Evolutionary conservation across 495 filamentous ascomycete species (phyloP).

Genomic region (Penicillium taxi): DNA sequence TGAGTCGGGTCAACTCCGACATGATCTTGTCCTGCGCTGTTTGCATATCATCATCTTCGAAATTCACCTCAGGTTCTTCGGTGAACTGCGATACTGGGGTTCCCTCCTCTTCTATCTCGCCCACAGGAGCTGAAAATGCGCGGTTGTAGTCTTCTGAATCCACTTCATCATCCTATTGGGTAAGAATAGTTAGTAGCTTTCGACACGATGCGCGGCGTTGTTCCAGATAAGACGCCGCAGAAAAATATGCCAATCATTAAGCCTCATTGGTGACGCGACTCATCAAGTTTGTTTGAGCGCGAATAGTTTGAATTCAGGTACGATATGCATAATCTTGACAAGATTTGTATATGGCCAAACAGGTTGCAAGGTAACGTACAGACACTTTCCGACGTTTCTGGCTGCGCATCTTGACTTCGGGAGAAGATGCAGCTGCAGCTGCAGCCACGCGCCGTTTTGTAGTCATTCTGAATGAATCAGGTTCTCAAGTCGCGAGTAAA

Average conservation of each 20-base stretch:
- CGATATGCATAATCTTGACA: too few species aligned
- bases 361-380: slow-evolving; percentile 37
- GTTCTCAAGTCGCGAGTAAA: not conserved
- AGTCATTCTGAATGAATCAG: slow-evolving; percentile 42
- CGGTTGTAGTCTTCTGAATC: slow-evolving; percentile 24
- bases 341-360: too few species aligned
- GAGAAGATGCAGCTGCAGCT: slow-evolving; percentile 25
- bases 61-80: slow-evolving; percentile 44
- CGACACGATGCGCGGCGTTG: not conserved
- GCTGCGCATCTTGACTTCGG: slow-evolving; percentile 37
- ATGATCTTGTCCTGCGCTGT: slow-evolving; percentile 77
- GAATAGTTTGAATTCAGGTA: too few species aligned
- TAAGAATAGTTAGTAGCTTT: slow-evolving; percentile 1
- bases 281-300: not conserved
- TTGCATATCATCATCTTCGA: slow-evolving; percentile 62
- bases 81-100: slow-evolving; percentile 19
- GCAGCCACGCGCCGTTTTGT: slow-evolving; percentile 57
- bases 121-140: slow-evolving; percentile 27
- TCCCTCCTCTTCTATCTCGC: slow-evolving; percentile 11
- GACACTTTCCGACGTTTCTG: slow-evolving; percentile 53
- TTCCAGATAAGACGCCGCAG: too few species aligned
- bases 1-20: slow-evolving; percentile 52
- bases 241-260: too few species aligned
- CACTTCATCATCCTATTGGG: slow-evolving; percentile 15
- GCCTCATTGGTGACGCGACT: not conserved